Percentiles rank a stretch among this genome's conserved stretches.
These are phyloP conservation scores for Coniferiporia sulphurascens DNA, from an alignment of 1,284 basidiomycete genomes.

Conservation along the genomic window DNA sequence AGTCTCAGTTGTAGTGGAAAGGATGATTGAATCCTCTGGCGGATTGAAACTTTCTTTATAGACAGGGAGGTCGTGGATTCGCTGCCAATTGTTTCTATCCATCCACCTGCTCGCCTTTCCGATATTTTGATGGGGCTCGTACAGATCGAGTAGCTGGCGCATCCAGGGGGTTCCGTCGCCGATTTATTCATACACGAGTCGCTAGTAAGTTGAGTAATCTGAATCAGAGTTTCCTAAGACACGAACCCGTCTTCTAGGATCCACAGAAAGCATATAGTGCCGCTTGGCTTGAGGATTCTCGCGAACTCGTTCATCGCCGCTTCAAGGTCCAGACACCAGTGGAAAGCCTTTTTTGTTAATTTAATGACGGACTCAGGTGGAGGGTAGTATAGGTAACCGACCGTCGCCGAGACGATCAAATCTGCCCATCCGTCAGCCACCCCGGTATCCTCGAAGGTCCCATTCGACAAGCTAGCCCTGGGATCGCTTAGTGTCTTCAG, in stretches of 20 bases:
- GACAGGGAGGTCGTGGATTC: background rate
- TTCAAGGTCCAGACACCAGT: constrained; percentile 75
- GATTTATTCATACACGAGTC: background rate
- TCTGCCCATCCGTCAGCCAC: constrained; percentile 67
- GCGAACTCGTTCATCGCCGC: constrained; percentile 61
- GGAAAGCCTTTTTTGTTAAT: constrained; percentile 52
- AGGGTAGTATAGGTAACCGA: constrained; percentile 23
- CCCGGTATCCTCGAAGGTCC: constrained; percentile 58
- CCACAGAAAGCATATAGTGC: constrained; percentile 64
- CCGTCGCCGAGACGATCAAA: constrained; percentile 70
- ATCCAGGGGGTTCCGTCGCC: background rate
- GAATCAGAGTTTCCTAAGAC: background rate
- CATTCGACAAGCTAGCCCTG: constrained; percentile 47
- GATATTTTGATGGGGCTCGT: background rate
- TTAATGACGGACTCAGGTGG: background rate
- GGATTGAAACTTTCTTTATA: background rate
- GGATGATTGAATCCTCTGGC: background rate
- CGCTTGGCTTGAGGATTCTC: constrained; percentile 63
- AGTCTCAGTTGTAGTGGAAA: background rate
- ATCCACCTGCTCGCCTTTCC: background rate
- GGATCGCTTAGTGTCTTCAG: constrained; percentile 43
- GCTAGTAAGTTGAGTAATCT: background rate
- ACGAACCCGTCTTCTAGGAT: constrained; percentile 32
- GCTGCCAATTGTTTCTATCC: background rate
- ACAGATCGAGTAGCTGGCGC: background rate